Evolutionary conservation across 1,284 basidiomycete genomes (phyloP), one percentile per base, ranked within the genome.

Genomic region (Phenoliferia sp.): DNA sequence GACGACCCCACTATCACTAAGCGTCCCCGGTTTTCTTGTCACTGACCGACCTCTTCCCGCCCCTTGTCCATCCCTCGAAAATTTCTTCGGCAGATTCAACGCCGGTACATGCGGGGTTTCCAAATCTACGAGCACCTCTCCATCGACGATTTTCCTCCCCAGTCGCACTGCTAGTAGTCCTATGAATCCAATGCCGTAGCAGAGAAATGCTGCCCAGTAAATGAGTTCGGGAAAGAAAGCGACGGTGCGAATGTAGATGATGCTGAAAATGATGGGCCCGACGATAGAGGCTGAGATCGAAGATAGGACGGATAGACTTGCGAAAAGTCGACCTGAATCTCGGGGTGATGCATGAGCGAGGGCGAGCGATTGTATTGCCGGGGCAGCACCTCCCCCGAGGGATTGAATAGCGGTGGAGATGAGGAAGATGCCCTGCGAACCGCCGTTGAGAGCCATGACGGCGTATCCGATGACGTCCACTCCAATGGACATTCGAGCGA

Each of bases 221-320:
- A 89, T 85, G 33, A 83, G 81, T 44, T 82, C 80, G 6, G 87
- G 86, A 73, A 84, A 84, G 28, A 15, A 6, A 5, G 48, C 66
- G 29, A 88, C 86, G 2, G 86, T 89, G 66, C 80, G 82, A 75
- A 85, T 80, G 74, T 85, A 89, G 19, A 85, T 80, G 31, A 85
- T 60, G 1, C 86, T 86, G 72, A 85, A 89, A 29, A 88, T 28
- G 15, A 84, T 78, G 0, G 88, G 87, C 0, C 87, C 86, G 12
- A 88, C 29, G 59, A 76, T 66, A 35, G 65, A 66, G 9, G 81
- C 80, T 69, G 85, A 85, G 34, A 90, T 74, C 2, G 86, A 83
- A 70, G 88, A 85, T 15, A 90, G 74, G 44, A 91, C 87, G 67
- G 86, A 85, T 66, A 91, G 73, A 2, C 85, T 87, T 22, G 89